These are phyloP conservation scores for Salix viminalis DNA, from an alignment of 345 rosid species.

Conservation along the genomic window DNA sequence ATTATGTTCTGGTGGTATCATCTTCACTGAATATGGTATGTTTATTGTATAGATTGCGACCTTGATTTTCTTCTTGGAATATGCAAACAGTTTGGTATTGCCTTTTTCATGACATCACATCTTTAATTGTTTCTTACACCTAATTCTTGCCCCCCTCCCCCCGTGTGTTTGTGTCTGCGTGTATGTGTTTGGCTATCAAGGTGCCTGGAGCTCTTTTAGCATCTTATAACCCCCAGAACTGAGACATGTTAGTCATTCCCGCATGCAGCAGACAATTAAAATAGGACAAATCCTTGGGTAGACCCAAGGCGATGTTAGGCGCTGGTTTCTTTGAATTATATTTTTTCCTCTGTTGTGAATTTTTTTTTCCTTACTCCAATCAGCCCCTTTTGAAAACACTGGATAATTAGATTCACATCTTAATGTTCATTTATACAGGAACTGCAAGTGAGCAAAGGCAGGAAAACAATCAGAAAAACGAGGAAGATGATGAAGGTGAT, in stretches of 20 bases:
- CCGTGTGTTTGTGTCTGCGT: not conserved
- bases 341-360: not conserved
- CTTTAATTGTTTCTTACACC: not conserved
- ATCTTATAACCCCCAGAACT: not conserved
- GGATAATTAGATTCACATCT: not conserved
- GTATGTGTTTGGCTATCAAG: not conserved
- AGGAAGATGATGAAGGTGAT: not conserved
- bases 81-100: not conserved
- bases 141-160: not conserved
- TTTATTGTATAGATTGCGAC: not conserved
- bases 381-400: not conserved
- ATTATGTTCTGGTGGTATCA: constrained; percentile 73
- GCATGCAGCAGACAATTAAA: not conserved
- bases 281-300: not conserved
- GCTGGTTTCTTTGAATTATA: not conserved
- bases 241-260: not conserved
- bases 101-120: not conserved
- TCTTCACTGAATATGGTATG: constrained; percentile 45
- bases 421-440: constrained; percentile 1
- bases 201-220: not conserved
- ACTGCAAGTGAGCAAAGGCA: constrained; percentile 3
- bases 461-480: not conserved
- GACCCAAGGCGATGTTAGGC: not conserved
- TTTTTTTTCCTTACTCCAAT: not conserved
- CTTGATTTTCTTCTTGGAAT: not conserved